phyloP scores from a whole-genome alignment of 768 basidiomycete genomes.

The Tremella yokohamensis region DNA sequence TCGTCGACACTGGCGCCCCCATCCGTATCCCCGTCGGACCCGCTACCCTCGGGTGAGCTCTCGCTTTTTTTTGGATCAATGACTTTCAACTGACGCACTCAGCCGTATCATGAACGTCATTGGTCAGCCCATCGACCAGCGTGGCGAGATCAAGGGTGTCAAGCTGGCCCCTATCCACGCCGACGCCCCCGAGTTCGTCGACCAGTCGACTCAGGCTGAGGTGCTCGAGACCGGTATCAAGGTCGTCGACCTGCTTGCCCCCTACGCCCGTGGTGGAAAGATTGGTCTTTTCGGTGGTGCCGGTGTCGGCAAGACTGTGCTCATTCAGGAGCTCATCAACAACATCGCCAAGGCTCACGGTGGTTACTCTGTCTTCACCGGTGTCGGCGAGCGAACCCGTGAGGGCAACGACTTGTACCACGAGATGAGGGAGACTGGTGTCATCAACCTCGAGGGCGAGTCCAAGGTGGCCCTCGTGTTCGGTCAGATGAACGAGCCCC shows the following conservation, averaged over 20 bases:
- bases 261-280: constrained; percentile 99
- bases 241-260: constrained; percentile 98
- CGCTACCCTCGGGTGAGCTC: constrained; percentile 66
- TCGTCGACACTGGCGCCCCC: constrained; percentile 92
- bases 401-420: constrained; percentile 82
- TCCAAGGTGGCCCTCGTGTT: constrained; percentile 99
- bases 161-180: constrained; percentile 91
- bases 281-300: constrained; percentile 99
- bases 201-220: constrained; percentile 98
- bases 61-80: background rate
- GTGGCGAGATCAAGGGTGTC: constrained; percentile 96
- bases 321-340: constrained; percentile 99
- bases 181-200: constrained; percentile 94
- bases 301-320: constrained; percentile 99
- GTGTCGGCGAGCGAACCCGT: constrained; percentile 99
- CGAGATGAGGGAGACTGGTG: constrained; percentile 98
- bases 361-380: constrained; percentile 99
- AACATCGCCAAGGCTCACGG: constrained; percentile 99
- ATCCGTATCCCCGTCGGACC: constrained; percentile 95
- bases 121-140: constrained; percentile 99
- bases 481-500: constrained; percentile 99
- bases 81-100: constrained; percentile 6
- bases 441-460: constrained; percentile 99
- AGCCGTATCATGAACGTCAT: constrained; percentile 99
- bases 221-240: constrained; percentile 99